These are phyloP conservation scores for Venturia asperata DNA, from an alignment of 2,329 filamentous ascomycete species.

Conservation along the genomic window DNA sequence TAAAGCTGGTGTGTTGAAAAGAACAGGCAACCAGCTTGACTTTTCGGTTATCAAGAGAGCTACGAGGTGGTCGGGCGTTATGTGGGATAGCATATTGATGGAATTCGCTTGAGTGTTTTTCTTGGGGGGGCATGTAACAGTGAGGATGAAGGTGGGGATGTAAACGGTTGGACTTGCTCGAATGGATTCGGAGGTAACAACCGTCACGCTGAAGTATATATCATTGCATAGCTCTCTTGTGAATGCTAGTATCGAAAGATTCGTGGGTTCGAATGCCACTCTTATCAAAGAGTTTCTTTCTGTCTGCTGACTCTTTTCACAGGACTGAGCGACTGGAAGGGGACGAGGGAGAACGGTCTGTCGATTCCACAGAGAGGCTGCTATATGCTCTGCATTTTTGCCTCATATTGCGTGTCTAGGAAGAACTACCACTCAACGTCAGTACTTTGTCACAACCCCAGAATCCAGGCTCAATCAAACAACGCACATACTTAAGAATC, in stretches of 20 bases:
- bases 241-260: neutral
- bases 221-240: neutral
- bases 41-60: slow-evolving; percentile 22
- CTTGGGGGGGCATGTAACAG: too few species aligned
- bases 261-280: neutral
- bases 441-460: too few species aligned
- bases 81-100: slow-evolving; percentile 16
- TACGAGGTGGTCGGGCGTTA: neutral
- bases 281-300: neutral
- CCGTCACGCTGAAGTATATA: too few species aligned
- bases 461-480: neutral
- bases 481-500: neutral
- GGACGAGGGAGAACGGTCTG: too few species aligned
- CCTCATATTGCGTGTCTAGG: too few species aligned
- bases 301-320: neutral
- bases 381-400: too few species aligned
- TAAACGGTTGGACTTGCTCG: too few species aligned
- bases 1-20: slow-evolving; percentile 26
- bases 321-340: too few species aligned
- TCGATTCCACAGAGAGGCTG: too few species aligned
- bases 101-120: neutral
- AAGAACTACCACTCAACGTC: too few species aligned
- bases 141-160: too few species aligned
- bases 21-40: slow-evolving; percentile 33
- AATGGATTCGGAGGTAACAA: too few species aligned